phyloP scores from a whole-genome alignment of 495 filamentous ascomycete genomes.

The Hypoxylon lienhwacheense region DNA sequence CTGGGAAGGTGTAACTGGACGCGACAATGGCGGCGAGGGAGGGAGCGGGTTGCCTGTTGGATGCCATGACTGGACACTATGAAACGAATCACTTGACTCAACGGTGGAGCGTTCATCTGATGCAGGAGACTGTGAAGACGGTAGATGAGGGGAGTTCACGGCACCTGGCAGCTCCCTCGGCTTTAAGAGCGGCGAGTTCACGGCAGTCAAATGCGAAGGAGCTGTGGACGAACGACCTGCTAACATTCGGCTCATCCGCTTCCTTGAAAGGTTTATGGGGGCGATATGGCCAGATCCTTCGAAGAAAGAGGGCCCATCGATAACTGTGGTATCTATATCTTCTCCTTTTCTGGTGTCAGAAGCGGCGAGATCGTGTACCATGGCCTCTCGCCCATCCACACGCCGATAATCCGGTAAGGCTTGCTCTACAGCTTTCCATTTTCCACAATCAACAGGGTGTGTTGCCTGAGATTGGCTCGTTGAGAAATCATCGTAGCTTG shows the following conservation, averaged over 20 bases:
- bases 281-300: constrained; percentile 30
- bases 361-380: not conserved
- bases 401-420: not conserved
- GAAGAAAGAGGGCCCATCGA: constrained; percentile 26
- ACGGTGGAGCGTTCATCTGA: constrained; percentile 34
- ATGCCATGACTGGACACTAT: constrained; percentile 61
- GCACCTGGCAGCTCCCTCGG: constrained; percentile 1
- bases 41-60: constrained; percentile 51
- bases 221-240: constrained; percentile 42
- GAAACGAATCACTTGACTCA: constrained; percentile 50
- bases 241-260: constrained; percentile 34
- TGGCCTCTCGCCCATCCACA: not conserved
- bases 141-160: constrained; percentile 4
- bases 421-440: too few species aligned
- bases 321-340: not conserved
- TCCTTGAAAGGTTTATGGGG: constrained; percentile 27
- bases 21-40: constrained; percentile 52
- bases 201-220: constrained; percentile 40
- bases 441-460: constrained; percentile 1
- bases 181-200: constrained; percentile 40
- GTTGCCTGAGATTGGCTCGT: not conserved
- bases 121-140: constrained; percentile 17
- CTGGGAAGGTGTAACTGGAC: constrained; percentile 42
- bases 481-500: not conserved
- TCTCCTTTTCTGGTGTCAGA: constrained; percentile 2